Conservation (phyloP, 305 asterid species). For the Striga hermonthica region DNA sequence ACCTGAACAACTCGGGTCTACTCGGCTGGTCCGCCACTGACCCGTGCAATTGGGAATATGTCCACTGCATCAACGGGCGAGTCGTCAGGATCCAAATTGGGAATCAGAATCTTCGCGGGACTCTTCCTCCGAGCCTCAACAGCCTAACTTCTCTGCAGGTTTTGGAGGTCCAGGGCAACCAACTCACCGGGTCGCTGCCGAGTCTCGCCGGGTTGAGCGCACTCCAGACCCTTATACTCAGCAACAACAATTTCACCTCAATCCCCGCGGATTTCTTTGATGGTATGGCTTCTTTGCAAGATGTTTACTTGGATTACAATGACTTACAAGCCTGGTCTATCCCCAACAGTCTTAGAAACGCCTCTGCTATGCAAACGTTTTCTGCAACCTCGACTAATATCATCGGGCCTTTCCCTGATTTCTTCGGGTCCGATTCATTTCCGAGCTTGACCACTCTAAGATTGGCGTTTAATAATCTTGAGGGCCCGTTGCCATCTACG, state of each 20-base stretch:
- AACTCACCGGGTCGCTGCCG: slow-evolving; percentile 67
- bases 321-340: slow-evolving; percentile 57
- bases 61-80: slow-evolving; percentile 45
- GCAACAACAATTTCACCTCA: slow-evolving; percentile 54
- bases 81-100: slow-evolving; percentile 79
- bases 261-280: slow-evolving; percentile 72
- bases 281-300: slow-evolving; percentile 54
- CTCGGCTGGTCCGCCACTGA: slow-evolving; percentile 58
- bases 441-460: slow-evolving; percentile 42
- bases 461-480: slow-evolving; percentile 55
- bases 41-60: slow-evolving; percentile 54
- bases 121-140: slow-evolving; percentile 49
- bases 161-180: slow-evolving; percentile 55
- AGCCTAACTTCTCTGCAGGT: slow-evolving; percentile 44
- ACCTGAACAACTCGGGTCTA: slow-evolving; percentile 44
- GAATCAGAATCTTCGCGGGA: slow-evolving; percentile 42
- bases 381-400: slow-evolving; percentile 58
- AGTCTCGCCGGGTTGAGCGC: slow-evolving; percentile 57
- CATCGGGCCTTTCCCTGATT: slow-evolving; percentile 58
- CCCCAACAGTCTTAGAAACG: slow-evolving; percentile 46
- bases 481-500: slow-evolving; percentile 61
- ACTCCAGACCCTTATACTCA: slow-evolving; percentile 44
- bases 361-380: slow-evolving; percentile 42
- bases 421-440: slow-evolving; percentile 48
- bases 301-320: slow-evolving; percentile 59